phyloP scores from a whole-genome alignment of 2,329 filamentous ascomycete genomes.

The Capronia americana region DNA sequence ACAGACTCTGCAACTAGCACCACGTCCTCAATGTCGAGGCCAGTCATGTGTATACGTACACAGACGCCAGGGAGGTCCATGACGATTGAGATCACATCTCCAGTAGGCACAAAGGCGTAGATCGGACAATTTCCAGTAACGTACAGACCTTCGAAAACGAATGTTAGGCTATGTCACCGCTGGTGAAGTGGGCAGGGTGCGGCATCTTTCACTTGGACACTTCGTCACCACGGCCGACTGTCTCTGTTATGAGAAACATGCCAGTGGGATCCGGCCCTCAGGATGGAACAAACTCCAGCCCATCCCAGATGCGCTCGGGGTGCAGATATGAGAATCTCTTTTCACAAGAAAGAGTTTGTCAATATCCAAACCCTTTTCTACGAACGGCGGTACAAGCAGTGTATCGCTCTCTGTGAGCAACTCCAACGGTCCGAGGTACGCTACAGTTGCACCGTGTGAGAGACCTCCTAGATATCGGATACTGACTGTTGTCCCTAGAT shows the following conservation, averaged over 20 bases:
- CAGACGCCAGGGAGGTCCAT: not conserved
- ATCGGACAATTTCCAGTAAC: not conserved
- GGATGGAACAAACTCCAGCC: constrained; percentile 14
- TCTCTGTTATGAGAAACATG: not conserved
- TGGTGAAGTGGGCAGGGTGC: not conserved
- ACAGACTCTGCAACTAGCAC: not conserved
- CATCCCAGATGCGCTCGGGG: constrained; percentile 15
- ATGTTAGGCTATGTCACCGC: not conserved
- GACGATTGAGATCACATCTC: not conserved
- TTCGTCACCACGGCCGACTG: not conserved
- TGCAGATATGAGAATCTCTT: constrained; percentile 13
- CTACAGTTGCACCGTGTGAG: not conserved
- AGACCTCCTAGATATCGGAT: not conserved
- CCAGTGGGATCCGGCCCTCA: not conserved
- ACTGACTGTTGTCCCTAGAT: constrained; percentile 21
- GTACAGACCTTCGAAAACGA: not conserved
- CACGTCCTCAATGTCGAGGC: not conserved
- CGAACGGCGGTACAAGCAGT: constrained; percentile 35
- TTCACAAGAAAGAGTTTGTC: constrained; percentile 30
- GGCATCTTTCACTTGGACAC: constrained; percentile 3
- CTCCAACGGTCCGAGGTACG: constrained; percentile 28
- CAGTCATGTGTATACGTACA: not conserved
- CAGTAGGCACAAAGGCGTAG: not conserved
- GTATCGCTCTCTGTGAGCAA: constrained; percentile 33
- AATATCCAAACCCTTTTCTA: constrained; percentile 30